Conservation (phyloP, 805 yeast genomes). For the Yamadazyma paraphyllophila region DNA sequence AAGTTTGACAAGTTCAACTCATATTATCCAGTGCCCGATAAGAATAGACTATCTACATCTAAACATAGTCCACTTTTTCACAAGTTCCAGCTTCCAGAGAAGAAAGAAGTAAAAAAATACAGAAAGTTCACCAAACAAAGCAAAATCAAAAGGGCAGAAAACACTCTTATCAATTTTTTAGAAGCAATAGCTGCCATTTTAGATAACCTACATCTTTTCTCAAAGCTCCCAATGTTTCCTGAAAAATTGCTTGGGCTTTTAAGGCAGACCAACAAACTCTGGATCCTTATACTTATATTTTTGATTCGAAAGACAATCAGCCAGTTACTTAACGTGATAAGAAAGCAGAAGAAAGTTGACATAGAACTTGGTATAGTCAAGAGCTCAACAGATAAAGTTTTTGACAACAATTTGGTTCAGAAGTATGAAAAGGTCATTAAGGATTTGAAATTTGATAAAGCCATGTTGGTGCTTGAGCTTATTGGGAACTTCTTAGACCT, state of each 20-base stretch:
- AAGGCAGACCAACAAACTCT: slow-evolving; percentile 42
- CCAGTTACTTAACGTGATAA: slow-evolving; percentile 39
- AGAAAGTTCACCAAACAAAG: slow-evolving; percentile 16
- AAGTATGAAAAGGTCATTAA: slow-evolving; percentile 40
- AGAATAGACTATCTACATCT: background rate
- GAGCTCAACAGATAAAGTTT: slow-evolving; percentile 19
- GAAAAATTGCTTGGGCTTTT: slow-evolving; percentile 26
- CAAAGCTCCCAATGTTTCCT: slow-evolving; percentile 45
- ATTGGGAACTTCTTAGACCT: slow-evolving; percentile 43
- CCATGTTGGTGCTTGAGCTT: slow-evolving; percentile 40
- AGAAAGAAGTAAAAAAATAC: slow-evolving; percentile 2
- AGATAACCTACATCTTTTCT: slow-evolving; percentile 42
- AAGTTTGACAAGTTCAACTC: slow-evolving; percentile 12
- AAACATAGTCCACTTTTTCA: slow-evolving; percentile 32
- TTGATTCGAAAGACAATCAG: slow-evolving; percentile 41
- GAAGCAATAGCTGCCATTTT: slow-evolving; percentile 39
- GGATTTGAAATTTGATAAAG: slow-evolving; percentile 42
- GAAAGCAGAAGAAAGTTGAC: slow-evolving; percentile 37
- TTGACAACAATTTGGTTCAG: slow-evolving; percentile 22
- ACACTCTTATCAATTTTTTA: slow-evolving; percentile 25
- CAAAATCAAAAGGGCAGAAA: slow-evolving; percentile 31
- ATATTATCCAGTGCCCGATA: slow-evolving; percentile 21
- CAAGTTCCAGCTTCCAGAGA: slow-evolving; percentile 26
- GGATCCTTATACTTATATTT: slow-evolving; percentile 41
- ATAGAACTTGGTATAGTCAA: slow-evolving; percentile 32